Evolutionary conservation across 345 rosid species (phyloP), one percentile per base, ranked within the genome.

Genomic region (Passiflora organensis): DNA sequence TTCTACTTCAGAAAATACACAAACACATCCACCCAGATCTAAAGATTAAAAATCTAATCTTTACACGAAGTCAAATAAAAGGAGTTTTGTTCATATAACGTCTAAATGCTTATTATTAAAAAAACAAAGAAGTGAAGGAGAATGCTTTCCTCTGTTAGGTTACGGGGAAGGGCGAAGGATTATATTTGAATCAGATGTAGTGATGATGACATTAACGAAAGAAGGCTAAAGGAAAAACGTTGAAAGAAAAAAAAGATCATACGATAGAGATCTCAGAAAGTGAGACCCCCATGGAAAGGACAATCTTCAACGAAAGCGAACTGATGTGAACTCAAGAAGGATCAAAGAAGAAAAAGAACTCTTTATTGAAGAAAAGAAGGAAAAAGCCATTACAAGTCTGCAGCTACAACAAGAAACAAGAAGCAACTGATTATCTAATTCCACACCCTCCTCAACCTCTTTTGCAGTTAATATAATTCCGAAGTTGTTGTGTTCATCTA

Each of bases 201-300:
- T 62, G 67, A 68, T 68, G 63, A 68, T 62, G 56, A 43, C 51
- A 48, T 8, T 42, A 36, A 48, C 20, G 44, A 12, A 45, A 19
- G 34, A 16, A 42, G 55, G 41, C n/a, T n/a, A n/a, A n/a, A n/a
- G n/a, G n/a, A n/a, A n/a, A n/a, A n/a, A n/a, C n/a, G n/a, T n/a
- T n/a, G n/a, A n/a, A n/a, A n/a, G n/a, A n/a, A n/a, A n/a, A 22
- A 48, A 23, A 14, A 48, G 51, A 43, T 23, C 43, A 49, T 19
- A 50, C 14, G 32, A 48, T 39, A 49, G 34, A 60, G 62, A 55
- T 61, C 51, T 50, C 37, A 48, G 47, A 55, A 67, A 25, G 48
- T 60, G 14, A 17, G 32, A 34, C 41, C 48, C 14, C 57, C 66
- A 11, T 17, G 48, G 28, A 43, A 21, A 47, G 62, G 23, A 60